Base-by-base conservation (phyloP, 345 rosid species). In the Carallia pectinifolia region DNA sequence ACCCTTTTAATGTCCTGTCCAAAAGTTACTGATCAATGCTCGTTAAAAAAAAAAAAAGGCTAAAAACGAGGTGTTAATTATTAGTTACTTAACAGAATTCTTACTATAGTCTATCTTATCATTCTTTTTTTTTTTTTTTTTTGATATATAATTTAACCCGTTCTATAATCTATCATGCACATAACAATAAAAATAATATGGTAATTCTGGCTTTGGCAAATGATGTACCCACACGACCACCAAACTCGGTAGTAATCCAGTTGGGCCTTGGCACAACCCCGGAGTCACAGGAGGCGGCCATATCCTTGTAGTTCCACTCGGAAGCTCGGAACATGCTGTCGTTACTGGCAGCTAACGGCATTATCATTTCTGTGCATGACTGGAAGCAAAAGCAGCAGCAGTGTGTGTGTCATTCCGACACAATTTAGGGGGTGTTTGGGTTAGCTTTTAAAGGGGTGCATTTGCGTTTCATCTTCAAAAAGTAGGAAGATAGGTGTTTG, bases 281-380 rank as follows among this genome's bases (percentile, higher is more conserved):
- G 23, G 37, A 88, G 56, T 0, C 0, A 31, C 88, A 83, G 61
- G 0, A 47, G 56, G 50, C 3, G 39, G 50, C 81, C 39, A 69
- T 65, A 15, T 33, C 69, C 4, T 33, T 48, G 62, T 74, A 83
- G 47, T 23, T 64, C 81, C 83, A 83, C 36, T 66, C 1, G 0
- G 80, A 71, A 16, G 66, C 81, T 55, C 82, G 81, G 66, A 83
- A 86, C 15, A 86, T 78, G 81, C 93, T 85, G 15, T 78, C 84
- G 56, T 81, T 37, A 8, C 67, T 62, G 83, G 82, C 87, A 2
- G 30, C 65, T 17, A 69, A 62, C 53, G 84, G 88, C 82, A 86
- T 62, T 71, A 86, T 65, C 93, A 89, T 86, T 77, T 89, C 93
- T 7, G 93, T 85, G 58, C 89, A 89, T 6, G 90, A 88, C 90